Evolutionary conservation across 2,329 filamentous ascomycete species (phyloP).

Genomic region (Epichloe amarillans): DNA sequence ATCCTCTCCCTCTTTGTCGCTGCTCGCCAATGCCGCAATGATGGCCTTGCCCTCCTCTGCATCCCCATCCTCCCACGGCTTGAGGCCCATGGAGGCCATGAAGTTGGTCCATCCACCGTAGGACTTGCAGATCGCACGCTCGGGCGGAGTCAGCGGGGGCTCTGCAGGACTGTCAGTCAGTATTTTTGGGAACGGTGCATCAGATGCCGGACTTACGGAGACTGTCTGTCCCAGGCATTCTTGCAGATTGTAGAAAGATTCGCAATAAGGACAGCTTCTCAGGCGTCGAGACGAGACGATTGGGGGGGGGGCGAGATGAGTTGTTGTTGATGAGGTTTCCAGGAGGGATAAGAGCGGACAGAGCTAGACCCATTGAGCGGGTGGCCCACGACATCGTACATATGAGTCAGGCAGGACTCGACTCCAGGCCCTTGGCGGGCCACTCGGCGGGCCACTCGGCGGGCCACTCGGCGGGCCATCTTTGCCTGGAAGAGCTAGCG

Average conservation of each 20-base stretch:
- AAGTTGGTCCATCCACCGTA: conserved; percentile 5
- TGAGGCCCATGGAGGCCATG: not conserved
- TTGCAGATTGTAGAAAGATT: not conserved
- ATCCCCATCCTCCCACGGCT: not conserved
- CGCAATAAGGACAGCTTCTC: not conserved
- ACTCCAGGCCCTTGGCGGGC: too few species aligned
- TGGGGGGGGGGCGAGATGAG: too few species aligned
- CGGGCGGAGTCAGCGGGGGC: not conserved
- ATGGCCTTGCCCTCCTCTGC: conserved; percentile 2
- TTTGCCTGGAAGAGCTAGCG: too few species aligned
- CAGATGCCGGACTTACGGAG: not conserved
- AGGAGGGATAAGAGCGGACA: too few species aligned
- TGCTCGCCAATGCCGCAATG: not conserved
- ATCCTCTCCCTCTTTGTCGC: not conserved
- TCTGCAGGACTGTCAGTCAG: not conserved
- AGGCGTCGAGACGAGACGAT: too few species aligned
- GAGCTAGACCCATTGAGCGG: too few species aligned
- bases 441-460: too few species aligned
- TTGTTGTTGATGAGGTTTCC: too few species aligned
- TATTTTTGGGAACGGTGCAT: not conserved
- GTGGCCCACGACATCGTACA: too few species aligned
- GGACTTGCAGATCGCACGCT: not conserved
- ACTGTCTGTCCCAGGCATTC: not conserved
- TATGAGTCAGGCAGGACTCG: too few species aligned
- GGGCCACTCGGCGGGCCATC: too few species aligned